Conservation (phyloP, 495 filamentous ascomycete species). For the Lophiotrema nucula region DNA sequence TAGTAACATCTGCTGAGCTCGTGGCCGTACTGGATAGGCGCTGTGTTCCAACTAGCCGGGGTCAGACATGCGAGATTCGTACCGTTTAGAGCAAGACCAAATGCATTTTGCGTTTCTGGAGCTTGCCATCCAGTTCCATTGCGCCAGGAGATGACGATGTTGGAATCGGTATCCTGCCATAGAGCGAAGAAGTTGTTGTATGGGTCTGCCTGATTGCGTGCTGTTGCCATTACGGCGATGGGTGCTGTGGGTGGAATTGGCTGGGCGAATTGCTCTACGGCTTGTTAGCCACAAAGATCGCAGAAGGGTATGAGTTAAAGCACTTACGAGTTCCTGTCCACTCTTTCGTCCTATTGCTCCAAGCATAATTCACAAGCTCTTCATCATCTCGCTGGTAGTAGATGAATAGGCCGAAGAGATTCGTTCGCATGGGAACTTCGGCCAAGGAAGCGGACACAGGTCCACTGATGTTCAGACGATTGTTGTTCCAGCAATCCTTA, state of each 20-base stretch:
- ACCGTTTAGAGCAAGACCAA: background rate
- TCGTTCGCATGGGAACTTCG: background rate
- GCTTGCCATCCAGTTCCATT: background rate
- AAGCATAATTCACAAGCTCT: background rate
- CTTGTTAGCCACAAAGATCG: too few species aligned
- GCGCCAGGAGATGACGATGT: background rate
- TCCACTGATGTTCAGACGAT: background rate
- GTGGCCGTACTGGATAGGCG: background rate
- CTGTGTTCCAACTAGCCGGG: background rate
- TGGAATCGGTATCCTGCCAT: background rate
- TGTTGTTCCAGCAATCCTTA: background rate
- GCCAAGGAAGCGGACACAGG: background rate
- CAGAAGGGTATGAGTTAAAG: too few species aligned
- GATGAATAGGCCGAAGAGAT: background rate
- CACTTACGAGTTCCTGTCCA: background rate
- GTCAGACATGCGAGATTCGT: slow-evolving; percentile 5
- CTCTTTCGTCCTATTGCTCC: background rate
- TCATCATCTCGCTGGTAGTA: background rate
- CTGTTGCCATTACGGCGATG: background rate
- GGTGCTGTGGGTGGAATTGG: background rate
- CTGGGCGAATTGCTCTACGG: background rate
- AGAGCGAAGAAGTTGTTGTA: background rate
- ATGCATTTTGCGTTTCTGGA: background rate
- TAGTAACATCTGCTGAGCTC: background rate
- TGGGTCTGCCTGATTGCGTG: background rate